Evolutionary conservation across 2,329 filamentous ascomycete genomes (phyloP), one percentile per base, ranked within the genome.

Genomic region (Emmonsiellopsis sp.): DNA sequence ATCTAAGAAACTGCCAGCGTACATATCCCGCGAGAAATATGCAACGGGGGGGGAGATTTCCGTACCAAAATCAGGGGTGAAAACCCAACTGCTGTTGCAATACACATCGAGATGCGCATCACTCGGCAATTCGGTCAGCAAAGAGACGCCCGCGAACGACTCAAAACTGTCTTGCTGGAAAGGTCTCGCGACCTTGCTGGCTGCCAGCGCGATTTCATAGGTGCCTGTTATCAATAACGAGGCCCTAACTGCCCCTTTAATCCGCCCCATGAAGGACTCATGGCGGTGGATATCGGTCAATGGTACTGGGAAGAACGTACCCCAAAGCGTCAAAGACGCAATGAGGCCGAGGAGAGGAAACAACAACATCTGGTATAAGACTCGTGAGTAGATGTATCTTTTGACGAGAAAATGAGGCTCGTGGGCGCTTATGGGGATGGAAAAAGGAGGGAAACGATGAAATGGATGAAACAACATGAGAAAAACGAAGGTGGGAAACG

Each of bases 321-420:
- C 61, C 61, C 61, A 63, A 31, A 65, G 54, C 47, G 61, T 55
- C 40, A 66, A 35, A 41, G 58, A 42, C 43, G 59, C 26, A 41
- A 62, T 55, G 32, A 62, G 31, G 3, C 57, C 54, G 34, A 64
- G 16, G 34, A 66, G 56, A 5, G 60, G 55, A 32, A 65, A 31
- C 43, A 64, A 41, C 58, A 65, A 59, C 32, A 35, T 46, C 44
- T 46, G 30, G 20, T 46, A 8, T 8, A 9, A n/a, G 11, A 34
- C 16, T 31, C 10, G n/a, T 11, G 5, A n/a, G 11, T 46, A 31
- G 31, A n/a, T 4, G 31, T 4, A 2, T 34, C 20, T 26, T 26
- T 26, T 26, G 20, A 26, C 20, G 20, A 26, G 20, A 26, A 26
- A 26, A 26, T 5, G 20, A 26, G 30, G 10, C 44, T 16, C 9